phyloP scores from a whole-genome alignment of 352 stramenopile genomes.

The Phytophthora ramorum region DNA sequence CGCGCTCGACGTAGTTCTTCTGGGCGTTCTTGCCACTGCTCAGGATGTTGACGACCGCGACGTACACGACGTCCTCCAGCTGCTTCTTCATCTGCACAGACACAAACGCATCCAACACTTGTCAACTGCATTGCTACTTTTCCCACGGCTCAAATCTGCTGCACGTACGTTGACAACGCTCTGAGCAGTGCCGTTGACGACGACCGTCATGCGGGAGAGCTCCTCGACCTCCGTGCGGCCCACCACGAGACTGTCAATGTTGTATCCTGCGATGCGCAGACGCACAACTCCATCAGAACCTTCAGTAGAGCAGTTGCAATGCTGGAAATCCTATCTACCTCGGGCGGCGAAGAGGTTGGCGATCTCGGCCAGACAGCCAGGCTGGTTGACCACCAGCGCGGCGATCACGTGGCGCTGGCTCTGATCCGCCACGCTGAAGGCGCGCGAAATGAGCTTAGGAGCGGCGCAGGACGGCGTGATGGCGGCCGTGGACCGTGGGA shows the following conservation, averaged over 20 bases:
- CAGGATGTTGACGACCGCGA: slow-evolving; percentile 88
- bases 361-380: slow-evolving; percentile 86
- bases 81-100: slow-evolving; percentile 85
- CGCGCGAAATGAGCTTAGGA: slow-evolving; percentile 34
- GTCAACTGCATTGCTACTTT: neutral
- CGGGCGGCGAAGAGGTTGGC: slow-evolving; percentile 85
- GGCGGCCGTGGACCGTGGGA: slow-evolving; percentile 20
- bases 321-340: slow-evolving; percentile 37
- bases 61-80: slow-evolving; percentile 87
- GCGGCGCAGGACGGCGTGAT: slow-evolving; percentile 12
- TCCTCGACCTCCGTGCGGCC: slow-evolving; percentile 86
- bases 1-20: slow-evolving; percentile 89
- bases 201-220: slow-evolving; percentile 87
- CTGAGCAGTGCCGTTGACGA: slow-evolving; percentile 82
- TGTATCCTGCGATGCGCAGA: slow-evolving; percentile 63
- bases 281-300: slow-evolving; percentile 13
- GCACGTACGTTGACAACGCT: slow-evolving; percentile 76
- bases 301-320: neutral
- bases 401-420: slow-evolving; percentile 85
- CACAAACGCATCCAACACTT: slow-evolving; percentile 9
- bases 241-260: slow-evolving; percentile 90
- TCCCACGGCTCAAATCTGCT: neutral
- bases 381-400: slow-evolving; percentile 86
- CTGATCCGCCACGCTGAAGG: slow-evolving; percentile 48
- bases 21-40: slow-evolving; percentile 65